These are phyloP conservation scores for Colletotrichum tanaceti DNA, from an alignment of 2,329 filamentous ascomycete species.

Conservation along the genomic window DNA sequence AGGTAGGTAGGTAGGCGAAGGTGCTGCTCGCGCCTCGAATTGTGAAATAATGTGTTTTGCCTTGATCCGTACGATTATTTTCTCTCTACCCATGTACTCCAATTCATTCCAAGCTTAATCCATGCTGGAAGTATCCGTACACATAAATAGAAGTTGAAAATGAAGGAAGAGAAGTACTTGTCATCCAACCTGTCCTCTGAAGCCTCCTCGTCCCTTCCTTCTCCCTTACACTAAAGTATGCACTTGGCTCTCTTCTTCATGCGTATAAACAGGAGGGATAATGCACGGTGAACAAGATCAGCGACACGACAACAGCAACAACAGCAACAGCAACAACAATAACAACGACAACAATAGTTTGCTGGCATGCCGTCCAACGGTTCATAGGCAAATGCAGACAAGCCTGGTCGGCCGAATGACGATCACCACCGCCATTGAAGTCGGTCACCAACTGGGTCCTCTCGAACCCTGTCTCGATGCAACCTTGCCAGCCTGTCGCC, in stretches of 20 bases:
- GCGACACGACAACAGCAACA: background rate
- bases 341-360: background rate
- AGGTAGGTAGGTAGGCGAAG: too few species aligned
- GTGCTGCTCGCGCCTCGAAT: background rate
- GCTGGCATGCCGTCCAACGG: background rate
- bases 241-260: background rate
- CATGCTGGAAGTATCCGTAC: constrained; percentile 2
- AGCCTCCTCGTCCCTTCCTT: background rate
- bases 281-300: constrained; percentile 6
- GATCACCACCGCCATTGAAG: constrained; percentile 27
- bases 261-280: constrained; percentile 7
- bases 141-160: background rate
- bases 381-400: constrained; percentile 5
- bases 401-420: constrained; percentile 35
- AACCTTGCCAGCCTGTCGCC: constrained; percentile 25
- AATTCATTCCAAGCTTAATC: constrained; percentile 16
- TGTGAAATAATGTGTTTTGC: background rate
- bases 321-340: background rate
- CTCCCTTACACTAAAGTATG: background rate
- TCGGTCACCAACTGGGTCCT: constrained; percentile 8
- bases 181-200: background rate
- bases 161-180: background rate
- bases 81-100: background rate
- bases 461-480: constrained; percentile 19
- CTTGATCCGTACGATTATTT: too few species aligned